phyloP scores from a whole-genome alignment of 2,329 filamentous ascomycete genomes.

The Diplodia seriata region DNA sequence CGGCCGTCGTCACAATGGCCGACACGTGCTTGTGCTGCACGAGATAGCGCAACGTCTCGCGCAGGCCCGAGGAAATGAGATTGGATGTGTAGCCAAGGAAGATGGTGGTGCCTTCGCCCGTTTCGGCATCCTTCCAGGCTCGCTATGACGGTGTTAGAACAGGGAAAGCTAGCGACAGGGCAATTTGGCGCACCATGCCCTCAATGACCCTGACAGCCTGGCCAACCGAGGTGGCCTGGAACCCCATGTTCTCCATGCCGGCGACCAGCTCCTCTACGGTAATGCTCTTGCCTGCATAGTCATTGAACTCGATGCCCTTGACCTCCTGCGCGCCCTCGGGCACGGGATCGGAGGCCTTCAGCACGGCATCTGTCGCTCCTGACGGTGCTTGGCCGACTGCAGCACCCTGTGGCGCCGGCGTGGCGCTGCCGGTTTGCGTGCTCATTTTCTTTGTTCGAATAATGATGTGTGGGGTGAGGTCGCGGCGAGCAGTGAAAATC shows the following conservation, averaged over 20 bases:
- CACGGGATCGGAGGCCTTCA: slow-evolving; percentile 83
- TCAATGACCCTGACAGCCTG: slow-evolving; percentile 93
- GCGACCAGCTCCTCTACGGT: slow-evolving; percentile 84
- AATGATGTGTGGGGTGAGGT: slow-evolving; percentile 29
- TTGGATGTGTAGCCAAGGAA: slow-evolving; percentile 98
- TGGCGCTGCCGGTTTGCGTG: slow-evolving; percentile 23
- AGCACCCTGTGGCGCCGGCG: neutral
- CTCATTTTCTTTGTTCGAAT: slow-evolving; percentile 27
- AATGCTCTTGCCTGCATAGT: slow-evolving; percentile 74
- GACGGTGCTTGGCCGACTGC: slow-evolving; percentile 45
- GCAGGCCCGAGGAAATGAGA: slow-evolving; percentile 92
- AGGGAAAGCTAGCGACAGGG: slow-evolving; percentile 2
- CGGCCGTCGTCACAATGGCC: slow-evolving; percentile 92
- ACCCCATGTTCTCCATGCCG: slow-evolving; percentile 86
- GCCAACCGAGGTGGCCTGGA: slow-evolving; percentile 79
- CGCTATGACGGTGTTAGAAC: slow-evolving; percentile 57
- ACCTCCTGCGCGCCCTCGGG: slow-evolving; percentile 81
- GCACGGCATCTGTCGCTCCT: slow-evolving; percentile 74
- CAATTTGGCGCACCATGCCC: slow-evolving; percentile 73
- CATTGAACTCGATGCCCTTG: slow-evolving; percentile 90
- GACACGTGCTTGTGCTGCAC: slow-evolving; percentile 93
- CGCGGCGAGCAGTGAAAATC: slow-evolving; percentile 21
- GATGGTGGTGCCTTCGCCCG: slow-evolving; percentile 82
- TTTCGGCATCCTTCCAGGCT: slow-evolving; percentile 80
- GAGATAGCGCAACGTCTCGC: slow-evolving; percentile 89